Evolutionary conservation across 2,329 filamentous ascomycete species (phyloP).

Genomic region (Trichoderma sp.): DNA sequence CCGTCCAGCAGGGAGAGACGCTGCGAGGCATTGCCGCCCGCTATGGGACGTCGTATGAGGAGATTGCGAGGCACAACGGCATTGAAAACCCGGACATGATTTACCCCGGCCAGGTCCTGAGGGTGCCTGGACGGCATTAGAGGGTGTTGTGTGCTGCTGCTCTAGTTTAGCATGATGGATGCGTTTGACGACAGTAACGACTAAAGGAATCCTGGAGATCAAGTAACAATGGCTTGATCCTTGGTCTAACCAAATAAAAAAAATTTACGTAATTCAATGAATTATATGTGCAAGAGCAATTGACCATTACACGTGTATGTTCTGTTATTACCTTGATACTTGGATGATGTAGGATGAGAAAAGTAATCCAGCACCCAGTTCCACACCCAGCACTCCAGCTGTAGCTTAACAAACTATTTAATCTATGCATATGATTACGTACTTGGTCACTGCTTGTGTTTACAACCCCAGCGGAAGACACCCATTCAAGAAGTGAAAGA

Average conservation of each 20-base stretch:
- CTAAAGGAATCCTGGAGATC: not conserved
- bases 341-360: too few relatives aligned
- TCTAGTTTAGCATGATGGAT: not conserved
- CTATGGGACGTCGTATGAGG: constrained; percentile 40
- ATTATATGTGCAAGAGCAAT: not conserved
- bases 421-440: too few relatives aligned
- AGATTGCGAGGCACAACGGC: constrained; percentile 43
- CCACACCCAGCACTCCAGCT: too few relatives aligned
- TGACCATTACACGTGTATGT: not conserved
- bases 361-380: too few relatives aligned
- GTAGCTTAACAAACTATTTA: too few relatives aligned
- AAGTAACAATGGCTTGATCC: not conserved
- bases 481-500: too few relatives aligned
- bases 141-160: not conserved
- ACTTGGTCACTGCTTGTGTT: too few relatives aligned
- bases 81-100: constrained; percentile 47
- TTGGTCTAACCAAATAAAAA: not conserved
- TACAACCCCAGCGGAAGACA: too few relatives aligned
- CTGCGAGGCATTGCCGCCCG: constrained; percentile 42
- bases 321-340: too few relatives aligned
- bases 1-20: constrained; percentile 46
- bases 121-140: constrained; percentile 34
- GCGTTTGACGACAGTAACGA: not conserved
- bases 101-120: constrained; percentile 45
- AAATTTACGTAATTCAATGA: not conserved